Percentiles rank a stretch among this genome's conserved stretches.
Conservation (phyloP, 345 rosid species). For the Eucalyptus erythrocorys region DNA sequence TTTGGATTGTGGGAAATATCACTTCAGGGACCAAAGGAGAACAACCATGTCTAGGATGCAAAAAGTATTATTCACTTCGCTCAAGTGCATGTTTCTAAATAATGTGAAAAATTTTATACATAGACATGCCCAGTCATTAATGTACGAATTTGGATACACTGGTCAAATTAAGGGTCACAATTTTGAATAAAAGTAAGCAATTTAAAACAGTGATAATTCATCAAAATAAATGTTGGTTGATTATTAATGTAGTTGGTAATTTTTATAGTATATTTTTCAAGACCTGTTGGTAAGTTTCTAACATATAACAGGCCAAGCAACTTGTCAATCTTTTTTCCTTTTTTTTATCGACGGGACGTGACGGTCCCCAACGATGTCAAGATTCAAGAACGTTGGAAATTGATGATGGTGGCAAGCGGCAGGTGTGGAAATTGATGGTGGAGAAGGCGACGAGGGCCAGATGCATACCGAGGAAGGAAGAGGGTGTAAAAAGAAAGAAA, state of each 20-base stretch:
- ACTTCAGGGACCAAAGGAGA: neutral
- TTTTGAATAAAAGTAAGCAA: neutral
- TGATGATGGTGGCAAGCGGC: neutral
- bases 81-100: neutral
- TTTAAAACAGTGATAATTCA: neutral
- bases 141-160: neutral
- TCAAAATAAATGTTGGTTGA: neutral
- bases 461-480: neutral
- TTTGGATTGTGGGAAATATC: neutral
- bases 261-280: neutral
- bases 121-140: neutral
- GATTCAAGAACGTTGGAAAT: neutral
- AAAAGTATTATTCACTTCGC: neutral
- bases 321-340: neutral
- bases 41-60: neutral
- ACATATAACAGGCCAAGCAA: neutral
- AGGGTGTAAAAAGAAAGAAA: neutral
- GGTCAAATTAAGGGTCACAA: neutral
- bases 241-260: neutral
- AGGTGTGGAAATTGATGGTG: neutral
- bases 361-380: neutral
- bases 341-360: neutral
- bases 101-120: too few relatives aligned
- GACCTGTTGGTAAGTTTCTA: neutral
- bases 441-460: neutral